Conservation (phyloP, 1,139 yeast species). For the Protomyces inundatus region DNA sequence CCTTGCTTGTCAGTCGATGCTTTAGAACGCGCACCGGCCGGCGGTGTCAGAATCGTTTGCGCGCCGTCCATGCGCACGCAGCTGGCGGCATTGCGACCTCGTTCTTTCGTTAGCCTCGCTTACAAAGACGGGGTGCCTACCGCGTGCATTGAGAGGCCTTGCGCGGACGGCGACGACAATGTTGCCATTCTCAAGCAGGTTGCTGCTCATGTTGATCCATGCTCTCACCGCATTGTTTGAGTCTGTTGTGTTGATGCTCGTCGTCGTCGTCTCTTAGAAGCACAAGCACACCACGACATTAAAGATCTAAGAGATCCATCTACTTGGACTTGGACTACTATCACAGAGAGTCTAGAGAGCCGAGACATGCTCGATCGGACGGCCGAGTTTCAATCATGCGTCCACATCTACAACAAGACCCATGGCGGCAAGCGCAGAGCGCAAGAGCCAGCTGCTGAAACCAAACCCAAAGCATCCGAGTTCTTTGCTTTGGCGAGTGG, state of each 20-base stretch:
- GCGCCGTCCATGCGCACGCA: constrained; percentile 35
- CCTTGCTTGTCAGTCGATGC: constrained; percentile 11
- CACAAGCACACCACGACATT: not conserved
- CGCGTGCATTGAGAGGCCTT: constrained; percentile 38
- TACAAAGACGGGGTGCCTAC: constrained; percentile 15
- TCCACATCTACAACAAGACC: constrained; percentile 45
- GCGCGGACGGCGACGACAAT: constrained; percentile 43
- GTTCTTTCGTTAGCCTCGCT: constrained; percentile 33
- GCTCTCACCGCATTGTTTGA: not conserved
- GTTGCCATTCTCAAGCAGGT: constrained; percentile 34
- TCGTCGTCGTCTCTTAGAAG: not conserved
- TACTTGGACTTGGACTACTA: too few species aligned
- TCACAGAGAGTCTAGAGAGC: too few species aligned
- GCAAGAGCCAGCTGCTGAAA: constrained; percentile 41
- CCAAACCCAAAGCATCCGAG: constrained; percentile 40
- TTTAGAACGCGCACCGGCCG: constrained; percentile 24
- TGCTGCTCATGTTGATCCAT: not conserved
- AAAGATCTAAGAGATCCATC: too few species aligned
- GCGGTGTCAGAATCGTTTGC: constrained; percentile 35
- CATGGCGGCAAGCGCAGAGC: constrained; percentile 44
- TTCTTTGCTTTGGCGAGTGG: constrained; percentile 75
- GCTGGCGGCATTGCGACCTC: constrained; percentile 32
- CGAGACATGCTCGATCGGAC: constrained; percentile 53
- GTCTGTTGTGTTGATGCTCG: not conserved
- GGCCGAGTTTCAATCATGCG: constrained; percentile 80